Evolutionary conservation across 1,284 basidiomycete genomes (phyloP).

Genomic region (Rhodotorula sp.): DNA sequence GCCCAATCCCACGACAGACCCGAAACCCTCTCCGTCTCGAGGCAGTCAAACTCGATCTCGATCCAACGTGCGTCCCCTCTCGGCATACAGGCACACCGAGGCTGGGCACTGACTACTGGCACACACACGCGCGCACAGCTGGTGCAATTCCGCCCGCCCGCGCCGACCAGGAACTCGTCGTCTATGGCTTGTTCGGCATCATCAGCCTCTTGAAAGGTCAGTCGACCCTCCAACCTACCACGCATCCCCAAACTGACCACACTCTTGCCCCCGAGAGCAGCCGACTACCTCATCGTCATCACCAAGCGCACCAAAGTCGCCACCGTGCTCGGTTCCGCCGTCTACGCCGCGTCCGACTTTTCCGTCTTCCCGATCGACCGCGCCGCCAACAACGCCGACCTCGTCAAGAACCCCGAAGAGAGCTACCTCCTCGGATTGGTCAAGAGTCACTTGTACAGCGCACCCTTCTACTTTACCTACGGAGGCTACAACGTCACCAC

Average conservation of each 20-base stretch:
- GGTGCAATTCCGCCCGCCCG: conserved; percentile 49
- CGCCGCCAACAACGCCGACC: conserved; percentile 61
- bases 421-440: conserved; percentile 81
- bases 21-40: conserved; percentile 52
- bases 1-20: conserved; percentile 33
- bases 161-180: conserved; percentile 53
- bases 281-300: conserved; percentile 88
- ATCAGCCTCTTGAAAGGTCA: conserved; percentile 79
- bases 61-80: conserved; percentile 48
- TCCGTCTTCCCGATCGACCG: conserved; percentile 78
- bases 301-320: conserved; percentile 78
- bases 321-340: conserved; percentile 74
- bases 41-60: conserved; percentile 49
- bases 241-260: neutral
- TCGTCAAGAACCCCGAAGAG: conserved; percentile 73
- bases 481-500: conserved; percentile 80
- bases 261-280: conserved; percentile 53
- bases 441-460: conserved; percentile 75
- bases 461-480: conserved; percentile 83
- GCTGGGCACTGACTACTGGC: neutral
- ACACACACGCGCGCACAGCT: conserved; percentile 21
- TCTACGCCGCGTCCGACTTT: conserved; percentile 89
- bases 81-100: neutral
- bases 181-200: conserved; percentile 80
- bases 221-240: neutral